Base-by-base conservation (phyloP, 2,329 filamentous ascomycete genomes). In the Ophiostoma ulmi region DNA sequence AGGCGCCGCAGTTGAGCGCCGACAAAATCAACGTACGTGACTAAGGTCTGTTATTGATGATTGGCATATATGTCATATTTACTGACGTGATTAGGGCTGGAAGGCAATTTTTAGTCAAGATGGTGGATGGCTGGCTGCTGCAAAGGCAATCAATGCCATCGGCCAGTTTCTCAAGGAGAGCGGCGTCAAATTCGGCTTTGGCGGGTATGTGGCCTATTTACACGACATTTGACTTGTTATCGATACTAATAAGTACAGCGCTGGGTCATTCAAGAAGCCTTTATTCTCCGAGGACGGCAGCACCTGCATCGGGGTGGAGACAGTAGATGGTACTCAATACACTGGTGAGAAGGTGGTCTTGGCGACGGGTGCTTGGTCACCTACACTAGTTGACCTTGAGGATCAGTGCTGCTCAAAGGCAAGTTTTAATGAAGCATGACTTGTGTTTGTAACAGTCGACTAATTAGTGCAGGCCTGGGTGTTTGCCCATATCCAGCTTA, bases 391-490 rank as follows among this genome's bases (percentile, higher is more conserved):
- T 22, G 65, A 67, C n/a, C 39, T 67, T 13, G 4, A 67, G 65
- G 65, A 67, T 5, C 65, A 67, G 14, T 67, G 65, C 22, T 67
- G 65, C 35, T 67, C 65, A 26, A 67, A 67, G 65, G 65, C 14
- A 48, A 31, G 65, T 26, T 1, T 17, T 17, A 20, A 7, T 63
- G 26, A 2, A 17, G 58, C n/a, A 14, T 35, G 26, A 7, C 26
- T 22, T 26, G 26, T 26, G 10, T 31, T 31, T 35, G 58, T 22
- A 17, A 14, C 22, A 8, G 2, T 41, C 11, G 14, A 26, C 65
- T 67, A 31, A 67, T 14, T 4, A 7, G 14, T n/a, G 1, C 13
- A 67, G 65, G 65, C 65, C 11, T 67, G 65, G 65, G 65, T 67
- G 22, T 67, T 31, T 35, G 65, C 65, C 26, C 65, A 67, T 48